These are phyloP conservation scores for Geotrichum fermentans DNA, from an alignment of 1,139 yeast genomes.

Conservation along the genomic window DNA sequence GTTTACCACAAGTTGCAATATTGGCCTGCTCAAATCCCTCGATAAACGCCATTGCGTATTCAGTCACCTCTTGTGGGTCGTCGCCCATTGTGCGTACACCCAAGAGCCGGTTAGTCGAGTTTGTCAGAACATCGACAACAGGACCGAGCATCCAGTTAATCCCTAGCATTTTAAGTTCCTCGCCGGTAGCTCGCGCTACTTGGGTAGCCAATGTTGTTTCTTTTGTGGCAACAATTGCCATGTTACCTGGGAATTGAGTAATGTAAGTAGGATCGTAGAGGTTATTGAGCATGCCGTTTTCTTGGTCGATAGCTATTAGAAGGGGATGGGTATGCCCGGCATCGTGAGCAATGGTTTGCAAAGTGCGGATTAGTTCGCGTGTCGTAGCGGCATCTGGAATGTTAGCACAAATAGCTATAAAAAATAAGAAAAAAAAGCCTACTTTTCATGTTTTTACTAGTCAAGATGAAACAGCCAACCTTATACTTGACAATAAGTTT, in stretches of 20 bases:
- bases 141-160: slow-evolving; percentile 59
- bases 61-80: slow-evolving; percentile 55
- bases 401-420: neutral
- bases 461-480: slow-evolving; percentile 55
- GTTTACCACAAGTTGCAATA: slow-evolving; percentile 54
- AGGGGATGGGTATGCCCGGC: slow-evolving; percentile 54
- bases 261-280: slow-evolving; percentile 50
- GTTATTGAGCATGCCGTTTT: slow-evolving; percentile 51
- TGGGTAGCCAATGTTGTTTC: slow-evolving; percentile 49
- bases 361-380: slow-evolving; percentile 47
- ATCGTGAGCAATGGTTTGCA: slow-evolving; percentile 53
- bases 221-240: slow-evolving; percentile 60
- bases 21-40: slow-evolving; percentile 56
- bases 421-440: neutral
- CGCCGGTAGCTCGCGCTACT: slow-evolving; percentile 53
- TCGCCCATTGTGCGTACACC: slow-evolving; percentile 63
- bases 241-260: slow-evolving; percentile 63
- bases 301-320: slow-evolving; percentile 43
- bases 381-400: slow-evolving; percentile 47
- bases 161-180: slow-evolving; percentile 52
- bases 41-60: slow-evolving; percentile 53
- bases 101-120: slow-evolving; percentile 51
- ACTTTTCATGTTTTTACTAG: slow-evolving; percentile 47
- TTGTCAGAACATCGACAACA: slow-evolving; percentile 58
- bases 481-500: slow-evolving; percentile 52